Base-by-base conservation (phyloP, 2,329 filamentous ascomycete genomes). In the Diaporthe sp. region DNA sequence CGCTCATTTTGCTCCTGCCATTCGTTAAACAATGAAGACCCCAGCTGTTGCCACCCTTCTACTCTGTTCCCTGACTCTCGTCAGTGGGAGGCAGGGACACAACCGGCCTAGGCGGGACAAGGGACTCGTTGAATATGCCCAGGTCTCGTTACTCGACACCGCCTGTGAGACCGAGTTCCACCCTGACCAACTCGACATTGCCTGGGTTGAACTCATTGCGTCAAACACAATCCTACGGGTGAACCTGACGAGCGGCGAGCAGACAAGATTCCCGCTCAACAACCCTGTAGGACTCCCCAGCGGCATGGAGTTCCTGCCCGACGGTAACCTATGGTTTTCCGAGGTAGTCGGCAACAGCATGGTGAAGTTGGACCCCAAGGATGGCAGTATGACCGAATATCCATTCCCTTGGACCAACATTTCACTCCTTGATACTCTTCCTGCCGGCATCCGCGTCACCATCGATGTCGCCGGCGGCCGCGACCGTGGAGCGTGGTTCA, bases 291-390 rank as follows among this genome's bases (percentile, higher is more conserved):
- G 63, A 4, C 63, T 66, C 13, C 63, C 63, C 44, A 51, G 63
- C 32, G 63, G 63, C 63, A 66, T 66, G 63, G 63, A 66, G 63
- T 66, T 66, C 63, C 44, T 66, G 63, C 44, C 63, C 30, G 63
- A 66, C 44, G 44, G 63, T 15, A 51, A 66, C 63, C 63, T 66
- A 6, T 66, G 63, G 63, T 66, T 66, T 8, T 66, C 63, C 42
- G 63, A 66, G 17, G 63, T 66, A 6, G 63, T 51, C 30, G 63
- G 63, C 63, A 66, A 66, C 63, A 51, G 22, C 44, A 66, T 66
- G 63, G 63, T 66, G 63, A 66, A 51, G 63, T 9, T 66, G 30
- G 63, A 66, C 9, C 63, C 63, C 17, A 51, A 66, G 63, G 63
- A 66, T 13, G 63, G 63, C 44, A 66, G 63, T 44, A 66, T 66